A percentile compares a stretch with the other conserved stretches of the same genome.
Evolutionary conservation across 2,329 filamentous ascomycete genomes (phyloP).

Genomic region (Aspergillus costaricaensis): DNA sequence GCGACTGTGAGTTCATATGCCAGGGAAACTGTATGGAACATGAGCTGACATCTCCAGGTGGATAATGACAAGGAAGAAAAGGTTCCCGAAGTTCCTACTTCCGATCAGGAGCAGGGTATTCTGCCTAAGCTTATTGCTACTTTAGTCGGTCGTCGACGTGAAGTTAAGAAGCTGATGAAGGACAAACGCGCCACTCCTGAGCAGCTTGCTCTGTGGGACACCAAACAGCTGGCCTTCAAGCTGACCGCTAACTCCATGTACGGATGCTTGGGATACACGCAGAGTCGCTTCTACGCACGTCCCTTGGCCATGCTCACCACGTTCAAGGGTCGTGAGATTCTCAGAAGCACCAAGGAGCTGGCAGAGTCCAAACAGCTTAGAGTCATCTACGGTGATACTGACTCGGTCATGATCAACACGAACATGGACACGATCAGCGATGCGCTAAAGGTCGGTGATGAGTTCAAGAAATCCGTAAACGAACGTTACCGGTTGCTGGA

Average conservation of each 20-base stretch:
- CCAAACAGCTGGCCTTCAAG: slow-evolving; percentile 95
- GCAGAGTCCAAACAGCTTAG: slow-evolving; percentile 88
- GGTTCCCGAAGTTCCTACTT: slow-evolving; percentile 79
- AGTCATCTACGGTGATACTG: slow-evolving; percentile 98
- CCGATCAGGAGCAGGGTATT: slow-evolving; percentile 76
- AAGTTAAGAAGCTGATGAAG: slow-evolving; percentile 98
- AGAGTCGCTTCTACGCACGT: slow-evolving; percentile 94
- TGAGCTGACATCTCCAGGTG: slow-evolving; percentile 25
- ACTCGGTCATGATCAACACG: slow-evolving; percentile 99
- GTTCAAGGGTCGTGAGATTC: slow-evolving; percentile 95
- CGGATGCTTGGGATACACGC: slow-evolving; percentile 94
- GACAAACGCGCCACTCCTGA: slow-evolving; percentile 82
- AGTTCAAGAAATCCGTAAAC: slow-evolving; percentile 95
- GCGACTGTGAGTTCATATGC: slow-evolving; percentile 59
- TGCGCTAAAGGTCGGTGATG: slow-evolving; percentile 84
- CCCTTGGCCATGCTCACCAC: slow-evolving; percentile 95
- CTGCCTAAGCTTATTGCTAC: slow-evolving; percentile 89
- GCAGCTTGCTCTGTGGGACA: slow-evolving; percentile 92
- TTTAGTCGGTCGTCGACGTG: slow-evolving; percentile 80
- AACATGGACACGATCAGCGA: slow-evolving; percentile 92
- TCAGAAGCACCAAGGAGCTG: slow-evolving; percentile 91
- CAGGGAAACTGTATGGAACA: not conserved
- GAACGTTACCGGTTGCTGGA: slow-evolving; percentile 89
- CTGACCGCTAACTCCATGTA: slow-evolving; percentile 99
- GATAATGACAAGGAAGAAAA: slow-evolving; percentile 78